Evolutionary conservation across 768 basidiomycete species (phyloP), one percentile per base, ranked within the genome.

Genomic region (Pulveroboletus sp.): DNA sequence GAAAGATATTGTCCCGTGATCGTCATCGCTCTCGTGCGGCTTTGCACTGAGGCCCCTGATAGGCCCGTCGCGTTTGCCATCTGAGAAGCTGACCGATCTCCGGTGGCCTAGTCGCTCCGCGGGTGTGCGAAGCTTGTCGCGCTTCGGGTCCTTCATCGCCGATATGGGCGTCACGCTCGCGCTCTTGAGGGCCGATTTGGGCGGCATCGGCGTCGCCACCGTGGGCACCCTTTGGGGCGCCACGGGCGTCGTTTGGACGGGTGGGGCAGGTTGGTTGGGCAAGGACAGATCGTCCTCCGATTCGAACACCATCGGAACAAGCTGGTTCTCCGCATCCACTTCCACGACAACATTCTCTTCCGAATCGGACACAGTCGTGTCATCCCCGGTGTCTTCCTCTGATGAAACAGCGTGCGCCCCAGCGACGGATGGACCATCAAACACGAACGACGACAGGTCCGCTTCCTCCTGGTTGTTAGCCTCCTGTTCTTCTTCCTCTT

Each of bases 71-170:
- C 79, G 79, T 63, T 84, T 87, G 6, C 96, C 96, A 63, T 99
- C 96, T 22, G 93, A 96, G 72, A 99, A 99, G 67, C 92, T 95
- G 49, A 99, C 95, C 36, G 89, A 92, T 32, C 92, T 78, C n/a
- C 84, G 80, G 57, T 85, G 81, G 12, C 70, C 68, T 14, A 68
- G 55, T 45, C 62, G 70, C 41, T 73, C 73, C 32, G 75, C 66
- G n/a, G 84, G 86, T 14, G 81, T 87, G 51, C 74, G 74, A 55
- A 78, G 69, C 43, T 70, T 71, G n/a, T 68, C 61, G 26, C 75
- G 74, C 58, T 63, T 76, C 19, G 75, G 65, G 58, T 78, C 76
- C 60, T 80, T 83, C 67, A 86, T 60, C 10, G 71, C 82, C 11
- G 86, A 82, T 2, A 70, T 59, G 5, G 85, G 85, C 16, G 84